These are phyloP conservation scores for Nicotiana otophora DNA, from an alignment of 257 asterid species.

Conservation along the genomic window DNA sequence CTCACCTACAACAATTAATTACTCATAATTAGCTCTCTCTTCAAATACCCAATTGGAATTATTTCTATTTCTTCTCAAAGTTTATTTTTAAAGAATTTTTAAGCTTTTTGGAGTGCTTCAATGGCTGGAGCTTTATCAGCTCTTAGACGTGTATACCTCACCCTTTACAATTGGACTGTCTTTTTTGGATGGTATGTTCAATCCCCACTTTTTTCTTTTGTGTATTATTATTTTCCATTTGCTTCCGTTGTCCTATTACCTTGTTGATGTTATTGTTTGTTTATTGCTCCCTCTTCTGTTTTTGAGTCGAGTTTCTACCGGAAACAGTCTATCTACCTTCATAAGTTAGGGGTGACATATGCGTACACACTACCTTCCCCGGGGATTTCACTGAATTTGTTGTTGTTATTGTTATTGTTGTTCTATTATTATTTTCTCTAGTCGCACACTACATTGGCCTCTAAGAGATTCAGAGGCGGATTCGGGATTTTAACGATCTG, in stretches of 20 bases:
- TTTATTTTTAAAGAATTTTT: not conserved
- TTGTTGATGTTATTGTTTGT: too few relatives aligned
- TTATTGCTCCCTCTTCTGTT: too few relatives aligned
- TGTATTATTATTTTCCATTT: not conserved
- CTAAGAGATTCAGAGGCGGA: too few relatives aligned
- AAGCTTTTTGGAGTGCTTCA: not conserved
- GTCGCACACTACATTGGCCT: too few relatives aligned
- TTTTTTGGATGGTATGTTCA: constrained; percentile 70
- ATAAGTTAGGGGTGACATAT: fast-evolving
- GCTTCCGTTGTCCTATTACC: too few relatives aligned
- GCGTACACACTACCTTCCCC: too few relatives aligned
- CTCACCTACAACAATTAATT: constrained; percentile 5
- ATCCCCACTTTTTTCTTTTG: not conserved
- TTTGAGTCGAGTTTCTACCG: too few relatives aligned
- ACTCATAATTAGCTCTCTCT: not conserved
- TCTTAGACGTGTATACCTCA: constrained; percentile 61
- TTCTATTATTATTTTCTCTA: too few relatives aligned
- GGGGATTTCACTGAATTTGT: too few relatives aligned
- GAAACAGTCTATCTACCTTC: too few relatives aligned
- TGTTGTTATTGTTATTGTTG: too few relatives aligned
- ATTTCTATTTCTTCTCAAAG: not conserved
- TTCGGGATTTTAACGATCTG: too few relatives aligned
- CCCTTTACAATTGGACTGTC: constrained; percentile 69
- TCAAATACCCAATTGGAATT: not conserved
- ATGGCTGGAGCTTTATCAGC: constrained; percentile 62